Percentiles rank a stretch among this genome's conserved stretches.
Conservation (phyloP, 75 land plant genomes). For the Sequoia sempervirens region DNA sequence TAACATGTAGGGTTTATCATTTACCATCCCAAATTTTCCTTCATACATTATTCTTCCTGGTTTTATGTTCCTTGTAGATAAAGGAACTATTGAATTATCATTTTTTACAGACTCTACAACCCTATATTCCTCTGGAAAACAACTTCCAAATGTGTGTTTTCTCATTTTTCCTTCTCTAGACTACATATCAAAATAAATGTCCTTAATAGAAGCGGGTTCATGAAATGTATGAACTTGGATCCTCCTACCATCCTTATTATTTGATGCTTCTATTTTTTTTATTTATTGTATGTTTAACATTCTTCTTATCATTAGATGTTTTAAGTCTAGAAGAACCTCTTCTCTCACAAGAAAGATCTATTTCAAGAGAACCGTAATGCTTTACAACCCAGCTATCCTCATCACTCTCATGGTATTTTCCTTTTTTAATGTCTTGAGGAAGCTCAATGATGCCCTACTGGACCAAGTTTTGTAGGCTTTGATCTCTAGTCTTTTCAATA, state of each 20-base stretch:
- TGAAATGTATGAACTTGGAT: not conserved
- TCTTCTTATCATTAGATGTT: not conserved
- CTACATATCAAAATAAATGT: not conserved
- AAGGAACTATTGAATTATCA: not conserved
- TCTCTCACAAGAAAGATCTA: constrained; percentile 1
- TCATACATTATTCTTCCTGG: not conserved
- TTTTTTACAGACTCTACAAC: not conserved
- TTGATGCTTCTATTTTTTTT: not conserved
- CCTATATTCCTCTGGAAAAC: not conserved
- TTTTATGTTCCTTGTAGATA: not conserved
- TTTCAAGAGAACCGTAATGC: not conserved
- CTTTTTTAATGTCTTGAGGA: not conserved
- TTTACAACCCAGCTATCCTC: constrained; percentile 9
- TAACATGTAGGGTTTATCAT: constrained; percentile 1
- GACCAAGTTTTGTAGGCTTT: not conserved
- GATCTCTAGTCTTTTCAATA: not conserved
- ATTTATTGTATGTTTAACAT: not conserved
- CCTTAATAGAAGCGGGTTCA: not conserved
- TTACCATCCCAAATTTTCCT: constrained; percentile 6
- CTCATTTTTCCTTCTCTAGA: not conserved
- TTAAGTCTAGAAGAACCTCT: not conserved
- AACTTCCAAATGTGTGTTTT: not conserved
- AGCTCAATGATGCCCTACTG: not conserved
- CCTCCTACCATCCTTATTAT: not conserved
- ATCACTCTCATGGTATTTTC: not conserved